Base-by-base conservation (phyloP, 2,329 filamentous ascomycete species). In the Nothopassalora personata region DNA sequence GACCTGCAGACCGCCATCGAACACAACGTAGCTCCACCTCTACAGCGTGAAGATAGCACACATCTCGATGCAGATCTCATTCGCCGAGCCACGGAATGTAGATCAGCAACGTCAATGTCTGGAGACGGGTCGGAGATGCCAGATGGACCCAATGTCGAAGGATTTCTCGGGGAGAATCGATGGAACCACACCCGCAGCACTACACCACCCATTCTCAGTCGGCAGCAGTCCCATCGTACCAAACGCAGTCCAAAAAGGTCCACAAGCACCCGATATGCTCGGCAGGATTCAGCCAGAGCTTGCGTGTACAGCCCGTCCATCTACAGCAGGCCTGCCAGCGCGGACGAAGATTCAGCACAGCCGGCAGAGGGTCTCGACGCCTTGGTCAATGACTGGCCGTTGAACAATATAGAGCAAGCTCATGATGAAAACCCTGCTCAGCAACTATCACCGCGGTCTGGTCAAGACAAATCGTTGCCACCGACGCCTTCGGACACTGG, bases 321-420 rank as follows among this genome's bases (percentile, higher is more conserved):
- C 15, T 60, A 60, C 48, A 60, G 53, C n/a, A 48, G 53, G 23
- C 47, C 31, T 18, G 52, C 39, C 10, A 59, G 53, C 31, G 57
- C 52, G 10, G 53, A 59, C 13, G 53, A 47, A 13, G 34, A 15
- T 2, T 10, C 8, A 27, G 8, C 15, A 15, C n/a, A 48, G 30
- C 47, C 50, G 10, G 51, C 59, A 27, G 43, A 52, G 9, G 50
- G 51, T 19, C 51, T 61, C 18, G 56, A 53, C 30, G 55, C 56
- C 11, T 31, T 31, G 54, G 46, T 57, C 8, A 31, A 23, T 10
- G 58, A 61, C 23, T 63, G 61, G 61, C 61, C 61, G 11, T 33
- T 63, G 15, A 53, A 30, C 23, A 4, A 34, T 31, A 31, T 30
- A 13, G 54, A 57, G 19, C 34, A 31, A 15, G 2, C 28, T 28